A percentile compares a stretch with the other conserved stretches of the same genome.
These are phyloP conservation scores for Ceratocystiopsis brevicomis DNA, from an alignment of 2,329 filamentous ascomycete species.

Conservation along the genomic window DNA sequence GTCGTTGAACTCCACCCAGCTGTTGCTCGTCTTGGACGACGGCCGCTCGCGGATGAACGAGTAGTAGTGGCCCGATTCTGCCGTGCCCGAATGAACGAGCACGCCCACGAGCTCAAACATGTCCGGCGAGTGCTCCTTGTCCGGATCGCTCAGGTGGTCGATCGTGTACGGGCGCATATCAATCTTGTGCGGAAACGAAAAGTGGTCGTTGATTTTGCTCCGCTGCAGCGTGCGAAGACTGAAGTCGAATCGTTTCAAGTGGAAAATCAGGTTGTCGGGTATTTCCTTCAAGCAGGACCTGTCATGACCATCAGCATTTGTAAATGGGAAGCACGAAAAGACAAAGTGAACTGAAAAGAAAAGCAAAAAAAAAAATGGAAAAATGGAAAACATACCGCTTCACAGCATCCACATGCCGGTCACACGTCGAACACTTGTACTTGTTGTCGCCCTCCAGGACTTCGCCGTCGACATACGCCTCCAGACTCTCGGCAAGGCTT, in stretches of 20 bases:
- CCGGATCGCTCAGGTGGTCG: slow-evolving; percentile 54
- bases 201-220: slow-evolving; percentile 90
- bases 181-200: slow-evolving; percentile 66
- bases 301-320: background rate
- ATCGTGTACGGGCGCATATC: slow-evolving; percentile 83
- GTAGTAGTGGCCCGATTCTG: slow-evolving; percentile 92
- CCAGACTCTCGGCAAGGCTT: slow-evolving; percentile 66
- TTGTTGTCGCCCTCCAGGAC: slow-evolving; percentile 97
- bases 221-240: slow-evolving; percentile 58
- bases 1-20: slow-evolving; percentile 92
- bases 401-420: slow-evolving; percentile 76
- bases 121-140: slow-evolving; percentile 41
- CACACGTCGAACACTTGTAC: slow-evolving; percentile 88
- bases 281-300: slow-evolving; percentile 82
- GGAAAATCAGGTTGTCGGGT: slow-evolving; percentile 87
- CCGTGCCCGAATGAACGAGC: slow-evolving; percentile 79
- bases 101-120: slow-evolving; percentile 88
- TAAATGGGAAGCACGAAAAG: background rate
- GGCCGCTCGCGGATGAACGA: slow-evolving; percentile 79
- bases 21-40: slow-evolving; percentile 20
- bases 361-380: background rate
- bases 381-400: slow-evolving; percentile 38
- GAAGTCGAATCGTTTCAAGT: slow-evolving; percentile 76
- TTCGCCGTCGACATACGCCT: slow-evolving; percentile 91
- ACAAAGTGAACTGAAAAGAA: too few relatives aligned